Percentiles rank a stretch among this genome's conserved stretches.
phyloP scores from a whole-genome alignment of 768 basidiomycete genomes.

The Steccherinum ochraceum region DNA sequence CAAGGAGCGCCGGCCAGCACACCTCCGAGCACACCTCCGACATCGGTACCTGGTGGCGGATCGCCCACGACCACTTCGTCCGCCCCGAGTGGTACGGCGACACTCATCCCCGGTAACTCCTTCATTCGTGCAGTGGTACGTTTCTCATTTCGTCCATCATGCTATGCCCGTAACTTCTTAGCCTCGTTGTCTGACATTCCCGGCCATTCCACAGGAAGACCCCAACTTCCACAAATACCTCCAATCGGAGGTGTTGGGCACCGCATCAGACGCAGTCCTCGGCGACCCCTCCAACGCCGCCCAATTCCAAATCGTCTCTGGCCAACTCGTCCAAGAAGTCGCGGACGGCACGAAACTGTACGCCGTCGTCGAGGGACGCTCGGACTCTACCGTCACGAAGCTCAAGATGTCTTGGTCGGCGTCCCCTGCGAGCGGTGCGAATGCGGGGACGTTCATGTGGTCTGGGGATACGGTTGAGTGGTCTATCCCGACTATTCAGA shows the following conservation, averaged over 20 bases:
- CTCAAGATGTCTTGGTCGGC: slow-evolving; percentile 44
- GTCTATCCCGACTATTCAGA: slow-evolving; percentile 40
- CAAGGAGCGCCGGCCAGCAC: slow-evolving; percentile 29
- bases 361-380: slow-evolving; percentile 40
- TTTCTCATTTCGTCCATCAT: slow-evolving; percentile 1
- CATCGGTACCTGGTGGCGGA: slow-evolving; percentile 12
- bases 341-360: slow-evolving; percentile 38
- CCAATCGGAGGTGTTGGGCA: slow-evolving; percentile 38
- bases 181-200: no score
- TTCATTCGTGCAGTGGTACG: slow-evolving; percentile 55
- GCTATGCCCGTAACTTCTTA: no score
- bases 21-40: slow-evolving; percentile 10
- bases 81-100: slow-evolving; percentile 26
- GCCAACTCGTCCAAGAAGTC: slow-evolving; percentile 47
- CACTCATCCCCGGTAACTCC: slow-evolving; percentile 42
- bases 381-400: slow-evolving; percentile 40
- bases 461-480: slow-evolving; percentile 56
- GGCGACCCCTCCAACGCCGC: slow-evolving; percentile 44
- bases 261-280: slow-evolving; percentile 43
- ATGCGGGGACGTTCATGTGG: slow-evolving; percentile 37
- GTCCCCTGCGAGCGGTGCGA: slow-evolving; percentile 32
- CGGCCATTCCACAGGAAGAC: no score
- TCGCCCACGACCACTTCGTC: slow-evolving; percentile 18
- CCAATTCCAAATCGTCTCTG: slow-evolving; percentile 49
- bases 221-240: slow-evolving; percentile 62